phyloP scores from a whole-genome alignment of 2,329 filamentous ascomycete genomes.

The Elsinoe necatrix region DNA sequence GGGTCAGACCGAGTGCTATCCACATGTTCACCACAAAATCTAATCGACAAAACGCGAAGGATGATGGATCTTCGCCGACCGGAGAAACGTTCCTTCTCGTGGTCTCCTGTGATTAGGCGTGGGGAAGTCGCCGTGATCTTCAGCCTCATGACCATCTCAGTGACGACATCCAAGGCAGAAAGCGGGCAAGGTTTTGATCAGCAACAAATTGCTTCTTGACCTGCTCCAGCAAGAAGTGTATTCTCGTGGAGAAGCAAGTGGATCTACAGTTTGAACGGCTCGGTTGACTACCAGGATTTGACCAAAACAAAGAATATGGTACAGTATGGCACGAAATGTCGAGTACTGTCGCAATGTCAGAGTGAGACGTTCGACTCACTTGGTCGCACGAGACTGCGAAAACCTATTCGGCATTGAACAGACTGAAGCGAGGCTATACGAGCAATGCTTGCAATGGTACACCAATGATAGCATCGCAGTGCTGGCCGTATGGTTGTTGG shows the following conservation, averaged over 20 bases:
- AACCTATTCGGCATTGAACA: not conserved
- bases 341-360: not conserved
- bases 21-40: not conserved
- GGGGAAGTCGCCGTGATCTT: not conserved
- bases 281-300: constrained; percentile 4
- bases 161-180: not conserved
- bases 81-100: not conserved
- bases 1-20: not conserved
- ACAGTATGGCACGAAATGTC: not conserved
- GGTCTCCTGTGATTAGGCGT: not conserved
- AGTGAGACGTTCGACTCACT: not conserved
- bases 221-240: not conserved
- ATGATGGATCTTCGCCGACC: not conserved
- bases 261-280: constrained; percentile 6
- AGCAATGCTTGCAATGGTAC: not conserved
- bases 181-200: constrained; percentile 1
- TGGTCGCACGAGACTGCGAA: not conserved
- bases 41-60: not conserved
- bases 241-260: constrained; percentile 1
- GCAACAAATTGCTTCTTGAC: not conserved
- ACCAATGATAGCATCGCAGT: not conserved
- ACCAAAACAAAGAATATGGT: not conserved
- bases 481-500: not conserved
- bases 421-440: not conserved
- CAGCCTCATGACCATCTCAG: not conserved